phyloP scores from a whole-genome alignment of 495 filamentous ascomycete genomes.

The Penicillium mononematosum region DNA sequence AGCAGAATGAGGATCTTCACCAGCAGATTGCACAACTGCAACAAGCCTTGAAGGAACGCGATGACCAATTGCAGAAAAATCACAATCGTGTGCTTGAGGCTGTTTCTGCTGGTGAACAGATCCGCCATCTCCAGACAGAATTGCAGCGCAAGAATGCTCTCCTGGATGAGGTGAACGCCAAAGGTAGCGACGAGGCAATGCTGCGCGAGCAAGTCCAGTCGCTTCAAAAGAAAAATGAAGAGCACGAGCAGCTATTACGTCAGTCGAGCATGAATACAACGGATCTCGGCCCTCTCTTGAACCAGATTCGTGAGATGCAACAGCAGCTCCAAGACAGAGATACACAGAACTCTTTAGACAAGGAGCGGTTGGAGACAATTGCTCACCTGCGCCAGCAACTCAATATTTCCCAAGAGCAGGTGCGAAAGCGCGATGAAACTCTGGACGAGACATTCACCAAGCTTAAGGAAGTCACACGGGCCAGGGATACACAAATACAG shows the following conservation, averaged over 20 bases:
- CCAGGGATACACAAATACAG: constrained; percentile 37
- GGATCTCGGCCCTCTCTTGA: constrained; percentile 30
- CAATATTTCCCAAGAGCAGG: constrained; percentile 37
- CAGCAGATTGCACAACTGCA: constrained; percentile 39
- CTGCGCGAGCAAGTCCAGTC: constrained; percentile 38
- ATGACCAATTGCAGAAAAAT: constrained; percentile 41
- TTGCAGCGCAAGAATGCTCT: constrained; percentile 35
- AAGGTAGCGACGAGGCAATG: constrained; percentile 23
- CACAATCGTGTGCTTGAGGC: constrained; percentile 38
- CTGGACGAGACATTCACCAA: constrained; percentile 41
- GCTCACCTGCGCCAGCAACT: constrained; percentile 43
- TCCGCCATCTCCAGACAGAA: constrained; percentile 40
- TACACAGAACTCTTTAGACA: constrained; percentile 24
- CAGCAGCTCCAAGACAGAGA: constrained; percentile 34
- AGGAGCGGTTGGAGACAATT: constrained; percentile 40
- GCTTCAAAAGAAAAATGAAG: constrained; percentile 33
- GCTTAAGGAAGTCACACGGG: constrained; percentile 36
- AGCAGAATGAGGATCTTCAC: constrained; percentile 30
- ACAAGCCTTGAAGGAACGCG: constrained; percentile 35
- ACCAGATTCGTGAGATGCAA: constrained; percentile 39
- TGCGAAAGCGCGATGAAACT: constrained; percentile 37
- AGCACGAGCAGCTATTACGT: constrained; percentile 29
- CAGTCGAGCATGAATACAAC: constrained; percentile 23
- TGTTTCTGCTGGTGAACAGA: constrained; percentile 40
- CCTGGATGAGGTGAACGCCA: constrained; percentile 33